Conservation (phyloP, 225 moss, liverwort and hornwort species). For the Rhytidiadelphus loreus region DNA sequence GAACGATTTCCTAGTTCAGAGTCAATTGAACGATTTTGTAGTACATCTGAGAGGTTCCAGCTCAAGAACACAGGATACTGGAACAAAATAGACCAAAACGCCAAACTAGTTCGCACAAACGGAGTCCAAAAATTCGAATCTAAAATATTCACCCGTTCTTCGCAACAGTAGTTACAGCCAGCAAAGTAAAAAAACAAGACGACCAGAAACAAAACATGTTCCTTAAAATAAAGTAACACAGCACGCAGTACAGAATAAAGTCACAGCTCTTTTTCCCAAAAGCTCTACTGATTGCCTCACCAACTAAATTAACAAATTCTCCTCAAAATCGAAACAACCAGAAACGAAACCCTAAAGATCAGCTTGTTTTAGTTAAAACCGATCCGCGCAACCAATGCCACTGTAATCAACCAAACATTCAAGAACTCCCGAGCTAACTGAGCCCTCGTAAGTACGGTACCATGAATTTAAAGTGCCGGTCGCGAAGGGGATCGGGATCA, state of each 20-base stretch:
- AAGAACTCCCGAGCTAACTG: not conserved
- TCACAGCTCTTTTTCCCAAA: not conserved
- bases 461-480: conserved; percentile 52
- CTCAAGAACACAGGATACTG: not conserved
- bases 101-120: not conserved
- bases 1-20: not conserved
- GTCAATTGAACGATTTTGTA: not conserved
- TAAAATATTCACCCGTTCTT: not conserved
- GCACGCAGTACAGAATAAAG: not conserved
- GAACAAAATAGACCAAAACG: not conserved
- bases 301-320: not conserved
- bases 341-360: not conserved
- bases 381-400: not conserved
- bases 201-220: not conserved
- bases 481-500: conserved; percentile 46
- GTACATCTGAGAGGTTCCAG: not conserved
- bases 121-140: not conserved
- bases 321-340: not conserved
- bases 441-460: not conserved
- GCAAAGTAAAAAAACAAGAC: not conserved
- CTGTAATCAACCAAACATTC: not conserved
- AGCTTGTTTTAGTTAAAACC: not conserved
- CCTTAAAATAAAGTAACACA: not conserved
- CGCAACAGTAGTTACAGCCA: not conserved
- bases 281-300: not conserved